Conservation (phyloP, 306 rosid species). For the Echinosophora koreensis region DNA sequence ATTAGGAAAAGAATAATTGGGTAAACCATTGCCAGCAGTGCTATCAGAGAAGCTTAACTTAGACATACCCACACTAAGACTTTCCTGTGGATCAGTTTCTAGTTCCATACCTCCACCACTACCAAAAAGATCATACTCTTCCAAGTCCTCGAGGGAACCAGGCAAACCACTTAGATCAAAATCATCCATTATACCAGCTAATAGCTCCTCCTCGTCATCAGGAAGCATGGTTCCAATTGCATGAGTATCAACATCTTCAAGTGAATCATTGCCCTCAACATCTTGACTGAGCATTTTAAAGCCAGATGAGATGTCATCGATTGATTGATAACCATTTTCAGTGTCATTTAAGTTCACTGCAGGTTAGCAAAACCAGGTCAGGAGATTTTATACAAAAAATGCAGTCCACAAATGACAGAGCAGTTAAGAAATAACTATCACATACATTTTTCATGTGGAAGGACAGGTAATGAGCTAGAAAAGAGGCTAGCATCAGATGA, state of each 20-base stretch:
- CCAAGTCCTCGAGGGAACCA: slow-evolving; percentile 82
- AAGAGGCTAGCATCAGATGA: slow-evolving; percentile 82
- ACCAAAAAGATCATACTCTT: slow-evolving; percentile 81
- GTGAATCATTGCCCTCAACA: slow-evolving; percentile 55
- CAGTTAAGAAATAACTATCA: slow-evolving; percentile 24
- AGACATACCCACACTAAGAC: slow-evolving; percentile 62
- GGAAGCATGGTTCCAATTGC: slow-evolving; percentile 72
- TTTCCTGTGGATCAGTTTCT: slow-evolving; percentile 73
- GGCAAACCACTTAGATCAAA: slow-evolving; percentile 86
- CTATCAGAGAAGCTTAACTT: slow-evolving; percentile 70
- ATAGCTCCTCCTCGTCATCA: slow-evolving; percentile 81
- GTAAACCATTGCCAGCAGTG: slow-evolving; percentile 61
- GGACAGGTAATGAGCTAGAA: slow-evolving; percentile 84
- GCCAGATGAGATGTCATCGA: slow-evolving; percentile 63
- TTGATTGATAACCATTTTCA: slow-evolving; percentile 56
- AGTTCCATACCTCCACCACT: slow-evolving; percentile 93
- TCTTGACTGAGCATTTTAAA: slow-evolving; percentile 58
- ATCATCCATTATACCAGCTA: slow-evolving; percentile 81
- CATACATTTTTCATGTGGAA: slow-evolving; percentile 80
- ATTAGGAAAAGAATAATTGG: slow-evolving; percentile 66
- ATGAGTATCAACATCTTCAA: slow-evolving; percentile 58
- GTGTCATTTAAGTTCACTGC: slow-evolving; percentile 76
- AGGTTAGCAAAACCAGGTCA: slow-evolving; percentile 43
- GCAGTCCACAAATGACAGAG: slow-evolving; percentile 29
- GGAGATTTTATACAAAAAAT: slow-evolving; percentile 17